Percentiles rank a stretch among this genome's conserved stretches.
These are phyloP conservation scores for Lichtheimia hyalospora DNA, from an alignment of 371 early-diverging fungal species.

Conservation along the genomic window DNA sequence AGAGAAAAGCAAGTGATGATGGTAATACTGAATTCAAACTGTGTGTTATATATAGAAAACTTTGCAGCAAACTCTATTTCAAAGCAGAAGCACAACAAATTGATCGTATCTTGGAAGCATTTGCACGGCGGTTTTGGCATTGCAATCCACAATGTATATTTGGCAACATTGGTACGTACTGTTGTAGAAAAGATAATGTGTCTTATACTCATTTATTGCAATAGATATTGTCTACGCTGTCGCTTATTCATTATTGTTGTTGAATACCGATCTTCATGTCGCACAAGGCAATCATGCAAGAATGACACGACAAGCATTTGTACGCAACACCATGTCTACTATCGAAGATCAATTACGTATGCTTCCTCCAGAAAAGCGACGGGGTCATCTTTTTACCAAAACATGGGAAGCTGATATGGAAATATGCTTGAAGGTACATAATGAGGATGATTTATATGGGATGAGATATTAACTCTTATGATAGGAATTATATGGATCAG, in stretches of 20 bases:
- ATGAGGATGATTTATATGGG: not conserved
- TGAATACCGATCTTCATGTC: slow-evolving; percentile 93
- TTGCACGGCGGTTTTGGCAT: slow-evolving; percentile 72
- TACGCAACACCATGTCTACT: slow-evolving; percentile 60
- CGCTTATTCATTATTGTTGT: slow-evolving; percentile 80
- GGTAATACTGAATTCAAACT: not conserved
- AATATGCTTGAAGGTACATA: slow-evolving; percentile 37
- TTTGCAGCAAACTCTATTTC: slow-evolving; percentile 78
- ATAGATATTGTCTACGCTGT: slow-evolving; percentile 83
- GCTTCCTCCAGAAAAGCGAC: slow-evolving; percentile 34
- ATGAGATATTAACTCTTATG: not conserved
- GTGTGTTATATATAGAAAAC: slow-evolving; percentile 61
- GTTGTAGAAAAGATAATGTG: not conserved
- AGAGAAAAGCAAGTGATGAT: not conserved
- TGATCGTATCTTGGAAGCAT: slow-evolving; percentile 78
- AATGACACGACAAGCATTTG: slow-evolving; percentile 64
- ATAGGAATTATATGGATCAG: slow-evolving; percentile 74
- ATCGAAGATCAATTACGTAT: slow-evolving; percentile 46
- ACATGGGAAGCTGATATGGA: slow-evolving; percentile 49
- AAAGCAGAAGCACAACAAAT: slow-evolving; percentile 92
- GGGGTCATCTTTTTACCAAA: slow-evolving; percentile 19
- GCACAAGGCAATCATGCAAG: slow-evolving; percentile 66
- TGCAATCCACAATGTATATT: slow-evolving; percentile 69
- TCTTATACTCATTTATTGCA: not conserved
- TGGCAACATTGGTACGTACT: slow-evolving; percentile 43